phyloP scores from a whole-genome alignment of 495 filamentous ascomycete species.

The Chaetomium fimeti region DNA sequence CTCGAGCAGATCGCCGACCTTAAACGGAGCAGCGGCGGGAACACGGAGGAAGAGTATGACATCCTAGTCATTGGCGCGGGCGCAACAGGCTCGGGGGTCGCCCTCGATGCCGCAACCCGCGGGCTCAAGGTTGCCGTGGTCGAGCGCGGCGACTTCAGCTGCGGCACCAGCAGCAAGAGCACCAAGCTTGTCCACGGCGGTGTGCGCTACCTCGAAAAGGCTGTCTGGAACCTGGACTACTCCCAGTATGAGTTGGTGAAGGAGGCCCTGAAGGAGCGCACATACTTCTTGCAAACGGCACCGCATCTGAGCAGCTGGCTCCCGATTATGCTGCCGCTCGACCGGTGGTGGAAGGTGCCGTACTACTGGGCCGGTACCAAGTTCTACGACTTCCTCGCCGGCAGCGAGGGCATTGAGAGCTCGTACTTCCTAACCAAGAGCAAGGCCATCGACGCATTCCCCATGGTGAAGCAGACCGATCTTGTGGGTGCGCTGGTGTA shows the following conservation, averaged over 20 bases:
- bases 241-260: conserved; percentile 90
- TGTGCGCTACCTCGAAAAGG: conserved; percentile 95
- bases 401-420: conserved; percentile 93
- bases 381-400: conserved; percentile 89
- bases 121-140: conserved; percentile 90
- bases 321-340: conserved; percentile 94
- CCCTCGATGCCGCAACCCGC: conserved; percentile 88
- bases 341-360: conserved; percentile 96
- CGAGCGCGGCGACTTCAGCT: conserved; percentile 93
- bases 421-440: conserved; percentile 95
- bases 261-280: conserved; percentile 93
- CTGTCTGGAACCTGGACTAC: conserved; percentile 94
- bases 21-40: conserved; percentile 43
- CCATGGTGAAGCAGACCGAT: conserved; percentile 89
- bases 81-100: conserved; percentile 89
- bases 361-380: conserved; percentile 99
- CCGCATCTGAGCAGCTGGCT: conserved; percentile 94
- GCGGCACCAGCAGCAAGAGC: conserved; percentile 93
- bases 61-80: conserved; percentile 88
- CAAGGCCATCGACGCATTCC: conserved; percentile 92
- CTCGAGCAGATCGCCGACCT: conserved; percentile 63
- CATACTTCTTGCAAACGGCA: conserved; percentile 93
- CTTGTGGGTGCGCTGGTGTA: conserved; percentile 92
- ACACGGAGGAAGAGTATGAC: conserved; percentile 64
- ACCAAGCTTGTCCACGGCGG: conserved; percentile 97